These are phyloP conservation scores for Heliamphora exappendiculata DNA, from an alignment of 148 eudicot species.

Conservation along the genomic window DNA sequence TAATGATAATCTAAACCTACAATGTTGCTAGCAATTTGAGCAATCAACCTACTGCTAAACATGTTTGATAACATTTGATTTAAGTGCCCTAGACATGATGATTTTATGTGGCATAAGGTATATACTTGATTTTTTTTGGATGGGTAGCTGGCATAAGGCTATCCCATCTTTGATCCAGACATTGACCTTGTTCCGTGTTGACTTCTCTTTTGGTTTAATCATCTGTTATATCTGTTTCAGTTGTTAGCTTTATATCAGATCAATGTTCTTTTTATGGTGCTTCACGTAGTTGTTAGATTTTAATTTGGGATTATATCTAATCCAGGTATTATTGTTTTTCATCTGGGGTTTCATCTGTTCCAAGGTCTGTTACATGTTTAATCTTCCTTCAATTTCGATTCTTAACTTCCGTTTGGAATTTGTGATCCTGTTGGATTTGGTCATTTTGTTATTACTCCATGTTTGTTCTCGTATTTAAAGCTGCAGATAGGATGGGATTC, in stretches of 20 bases:
- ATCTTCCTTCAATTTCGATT: background rate
- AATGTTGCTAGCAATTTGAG: no score
- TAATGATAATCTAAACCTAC: no score
- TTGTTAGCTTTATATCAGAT: background rate
- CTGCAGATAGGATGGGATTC: conserved; percentile 93
- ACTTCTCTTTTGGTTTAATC: background rate
- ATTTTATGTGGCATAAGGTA: background rate
- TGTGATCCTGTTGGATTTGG: background rate
- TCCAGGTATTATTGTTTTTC: conserved; percentile 69
- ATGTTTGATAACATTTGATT: no score
- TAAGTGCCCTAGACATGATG: no score
- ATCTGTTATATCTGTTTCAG: background rate
- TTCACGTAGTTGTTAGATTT: background rate
- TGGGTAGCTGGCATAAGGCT: background rate
- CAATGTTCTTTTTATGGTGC: background rate
- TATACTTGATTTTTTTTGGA: background rate
- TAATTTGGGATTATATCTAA: conserved; percentile 13
- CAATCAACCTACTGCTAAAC: no score
- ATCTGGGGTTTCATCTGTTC: conserved; percentile 81
- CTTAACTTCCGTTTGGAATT: background rate
- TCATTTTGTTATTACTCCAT: background rate
- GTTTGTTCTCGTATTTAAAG: background rate
- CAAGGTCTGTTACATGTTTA: conserved; percentile 49
- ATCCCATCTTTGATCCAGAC: background rate
- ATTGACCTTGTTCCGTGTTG: conserved; percentile 9